Evolutionary conservation across 768 basidiomycete species (phyloP).

Genomic region (Vararia minispora): DNA sequence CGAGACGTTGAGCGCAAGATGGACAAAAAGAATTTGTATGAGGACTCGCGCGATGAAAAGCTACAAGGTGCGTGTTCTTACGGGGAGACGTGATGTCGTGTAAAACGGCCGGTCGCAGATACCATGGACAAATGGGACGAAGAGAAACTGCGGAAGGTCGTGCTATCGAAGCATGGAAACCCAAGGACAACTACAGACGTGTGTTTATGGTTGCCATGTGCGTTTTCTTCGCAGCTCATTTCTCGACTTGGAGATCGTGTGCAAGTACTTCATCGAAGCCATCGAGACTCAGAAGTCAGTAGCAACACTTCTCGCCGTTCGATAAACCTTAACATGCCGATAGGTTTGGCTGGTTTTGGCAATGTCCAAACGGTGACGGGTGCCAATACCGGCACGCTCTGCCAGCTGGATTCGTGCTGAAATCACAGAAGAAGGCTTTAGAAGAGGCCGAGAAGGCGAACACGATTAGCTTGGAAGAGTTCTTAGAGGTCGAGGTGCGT

Average conservation of each 20-base stretch:
- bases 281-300: constrained; percentile 80
- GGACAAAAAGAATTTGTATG: constrained; percentile 93
- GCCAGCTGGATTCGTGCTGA: constrained; percentile 92
- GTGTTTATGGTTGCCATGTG: constrained; percentile 15
- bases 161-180: constrained; percentile 80
- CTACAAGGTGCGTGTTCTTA: constrained; percentile 38
- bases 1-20: constrained; percentile 80
- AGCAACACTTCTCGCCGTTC: not conserved
- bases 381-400: constrained; percentile 95
- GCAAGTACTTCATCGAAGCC: constrained; percentile 94
- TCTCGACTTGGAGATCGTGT: constrained; percentile 63
- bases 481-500: constrained; percentile 89
- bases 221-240: not conserved
- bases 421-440: constrained; percentile 83
- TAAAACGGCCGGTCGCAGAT: too few relatives aligned
- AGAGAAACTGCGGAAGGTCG: constrained; percentile 82
- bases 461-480: constrained; percentile 88
- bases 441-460: constrained; percentile 88
- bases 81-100: not conserved
- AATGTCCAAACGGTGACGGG: constrained; percentile 77
- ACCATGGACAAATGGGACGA: constrained; percentile 99
- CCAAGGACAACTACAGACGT: constrained; percentile 90
- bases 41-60: constrained; percentile 79
- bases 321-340: not conserved
- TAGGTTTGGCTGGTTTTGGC: constrained; percentile 94